Conservation (phyloP, 371 early-diverging fungal species). For the Sporodiniella umbellata region DNA sequence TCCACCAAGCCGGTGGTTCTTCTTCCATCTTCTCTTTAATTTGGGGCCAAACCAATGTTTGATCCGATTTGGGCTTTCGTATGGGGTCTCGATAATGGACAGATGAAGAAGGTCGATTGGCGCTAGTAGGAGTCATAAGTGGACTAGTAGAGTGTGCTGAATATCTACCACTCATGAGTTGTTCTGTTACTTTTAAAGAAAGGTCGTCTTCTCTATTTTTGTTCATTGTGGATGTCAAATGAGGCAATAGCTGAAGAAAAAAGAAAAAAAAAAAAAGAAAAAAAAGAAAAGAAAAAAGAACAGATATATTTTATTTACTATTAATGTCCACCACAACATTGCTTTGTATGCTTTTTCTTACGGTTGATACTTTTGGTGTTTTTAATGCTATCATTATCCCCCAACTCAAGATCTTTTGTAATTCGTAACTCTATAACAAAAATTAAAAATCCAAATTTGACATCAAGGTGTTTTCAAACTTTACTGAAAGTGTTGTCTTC, state of each 20-base stretch:
- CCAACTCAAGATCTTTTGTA: slow-evolving; percentile 44
- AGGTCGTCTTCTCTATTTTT: slow-evolving; percentile 9
- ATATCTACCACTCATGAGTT: slow-evolving; percentile 5
- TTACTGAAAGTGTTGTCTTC: slow-evolving; percentile 33
- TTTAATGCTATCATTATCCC: slow-evolving; percentile 46
- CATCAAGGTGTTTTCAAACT: slow-evolving; percentile 1
- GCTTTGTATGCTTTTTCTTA: slow-evolving; percentile 18
- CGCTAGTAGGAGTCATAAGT: neutral
- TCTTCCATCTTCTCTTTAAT: slow-evolving; percentile 1
- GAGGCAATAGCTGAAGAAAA: slow-evolving; percentile 5
- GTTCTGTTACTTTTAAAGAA: slow-evolving; percentile 17
- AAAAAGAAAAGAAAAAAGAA: slow-evolving; percentile 3
- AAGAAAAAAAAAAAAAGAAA: slow-evolving; percentile 3
- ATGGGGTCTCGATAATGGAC: slow-evolving; percentile 7
- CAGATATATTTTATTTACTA: slow-evolving; percentile 10
- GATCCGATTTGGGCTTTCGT: neutral
- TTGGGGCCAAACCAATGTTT: neutral
- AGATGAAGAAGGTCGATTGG: slow-evolving; percentile 2
- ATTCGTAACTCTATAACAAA: slow-evolving; percentile 32
- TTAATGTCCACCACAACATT: slow-evolving; percentile 16
- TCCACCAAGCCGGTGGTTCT: slow-evolving; percentile 26
- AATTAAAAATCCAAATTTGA: neutral
- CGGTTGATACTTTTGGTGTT: slow-evolving; percentile 36
- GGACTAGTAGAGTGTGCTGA: neutral
- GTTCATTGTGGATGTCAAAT: neutral